These are phyloP conservation scores for Glycyrrhiza uralensis DNA, from an alignment of 306 rosid species.

Conservation along the genomic window DNA sequence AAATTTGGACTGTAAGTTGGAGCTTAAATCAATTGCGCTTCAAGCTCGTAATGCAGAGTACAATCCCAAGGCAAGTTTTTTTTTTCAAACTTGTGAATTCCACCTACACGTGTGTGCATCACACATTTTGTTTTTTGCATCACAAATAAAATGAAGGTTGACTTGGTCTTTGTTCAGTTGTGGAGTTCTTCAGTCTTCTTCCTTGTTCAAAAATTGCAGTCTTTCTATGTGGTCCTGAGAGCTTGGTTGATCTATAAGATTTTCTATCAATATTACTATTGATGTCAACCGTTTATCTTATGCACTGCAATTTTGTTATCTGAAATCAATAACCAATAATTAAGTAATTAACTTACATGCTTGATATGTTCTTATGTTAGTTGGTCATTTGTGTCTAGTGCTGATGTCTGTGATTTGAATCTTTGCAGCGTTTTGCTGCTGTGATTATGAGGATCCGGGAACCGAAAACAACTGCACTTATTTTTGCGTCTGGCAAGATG, in stretches of 20 bases:
- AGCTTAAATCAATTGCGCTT: slow-evolving; percentile 81
- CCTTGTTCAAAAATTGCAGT: background rate
- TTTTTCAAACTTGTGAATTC: background rate
- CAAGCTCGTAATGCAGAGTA: slow-evolving; percentile 96
- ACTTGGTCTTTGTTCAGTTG: background rate
- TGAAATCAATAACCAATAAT: background rate
- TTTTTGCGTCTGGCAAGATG: slow-evolving; percentile 97
- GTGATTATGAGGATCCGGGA: slow-evolving; percentile 97
- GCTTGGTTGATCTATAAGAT: background rate
- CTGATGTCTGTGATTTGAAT: slow-evolving; percentile 19
- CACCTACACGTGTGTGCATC: background rate
- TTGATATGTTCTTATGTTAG: background rate
- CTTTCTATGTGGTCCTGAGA: background rate
- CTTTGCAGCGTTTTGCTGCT: slow-evolving; percentile 93
- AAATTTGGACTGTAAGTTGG: slow-evolving; percentile 90
- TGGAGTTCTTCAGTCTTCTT: background rate
- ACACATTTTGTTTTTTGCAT: background rate
- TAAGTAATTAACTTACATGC: background rate
- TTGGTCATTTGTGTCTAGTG: background rate
- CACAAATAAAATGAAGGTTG: background rate
- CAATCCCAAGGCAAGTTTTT: slow-evolving; percentile 75
- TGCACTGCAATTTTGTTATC: background rate
- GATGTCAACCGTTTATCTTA: background rate
- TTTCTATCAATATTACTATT: background rate
- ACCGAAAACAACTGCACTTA: slow-evolving; percentile 89